A percentile compares a stretch with the other conserved stretches of the same genome.
These are phyloP conservation scores for Alternaria gaisen DNA, from an alignment of 2,329 filamentous ascomycete species.

Conservation along the genomic window DNA sequence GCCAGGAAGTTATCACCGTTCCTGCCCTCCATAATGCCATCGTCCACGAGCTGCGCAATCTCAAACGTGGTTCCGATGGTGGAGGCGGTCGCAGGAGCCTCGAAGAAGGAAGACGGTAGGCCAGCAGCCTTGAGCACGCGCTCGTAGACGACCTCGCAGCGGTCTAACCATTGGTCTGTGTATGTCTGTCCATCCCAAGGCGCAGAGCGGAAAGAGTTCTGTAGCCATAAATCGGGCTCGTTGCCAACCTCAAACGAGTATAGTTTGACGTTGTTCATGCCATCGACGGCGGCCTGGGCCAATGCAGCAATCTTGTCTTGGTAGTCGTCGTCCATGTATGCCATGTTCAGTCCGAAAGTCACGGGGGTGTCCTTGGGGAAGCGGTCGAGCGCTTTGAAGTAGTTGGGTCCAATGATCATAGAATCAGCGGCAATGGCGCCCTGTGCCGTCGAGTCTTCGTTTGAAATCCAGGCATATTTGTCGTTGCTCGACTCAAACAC, in stretches of 20 bases:
- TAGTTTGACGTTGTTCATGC: constrained; percentile 51
- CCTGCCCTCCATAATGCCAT: constrained; percentile 51
- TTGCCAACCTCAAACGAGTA: constrained; percentile 57
- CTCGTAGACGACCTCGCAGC: constrained; percentile 56
- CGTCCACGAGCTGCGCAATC: constrained; percentile 53
- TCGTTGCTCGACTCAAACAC: constrained; percentile 52
- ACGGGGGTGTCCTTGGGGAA: constrained; percentile 61
- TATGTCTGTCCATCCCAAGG: constrained; percentile 57
- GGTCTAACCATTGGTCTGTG: constrained; percentile 57
- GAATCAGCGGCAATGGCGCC: constrained; percentile 55
- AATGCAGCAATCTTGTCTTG: constrained; percentile 54
- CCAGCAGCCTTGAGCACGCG: constrained; percentile 56
- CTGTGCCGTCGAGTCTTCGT: constrained; percentile 51
- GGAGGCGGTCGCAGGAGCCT: constrained; percentile 59
- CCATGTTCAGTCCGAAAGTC: constrained; percentile 61
- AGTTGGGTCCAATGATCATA: constrained; percentile 59
- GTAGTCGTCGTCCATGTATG: constrained; percentile 57
- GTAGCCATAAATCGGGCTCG: constrained; percentile 54
- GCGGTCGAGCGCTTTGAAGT: constrained; percentile 59
- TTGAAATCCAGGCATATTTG: constrained; percentile 50
- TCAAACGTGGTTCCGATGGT: constrained; percentile 62
- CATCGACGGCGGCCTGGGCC: constrained; percentile 52
- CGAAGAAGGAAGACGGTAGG: constrained; percentile 57
- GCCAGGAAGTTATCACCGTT: constrained; percentile 53
- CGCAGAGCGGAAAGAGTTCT: constrained; percentile 58